Evolutionary conservation across 2,329 filamentous ascomycete species (phyloP), one percentile per base, ranked within the genome.

Genomic region (Rhynchosporium agropyri): DNA sequence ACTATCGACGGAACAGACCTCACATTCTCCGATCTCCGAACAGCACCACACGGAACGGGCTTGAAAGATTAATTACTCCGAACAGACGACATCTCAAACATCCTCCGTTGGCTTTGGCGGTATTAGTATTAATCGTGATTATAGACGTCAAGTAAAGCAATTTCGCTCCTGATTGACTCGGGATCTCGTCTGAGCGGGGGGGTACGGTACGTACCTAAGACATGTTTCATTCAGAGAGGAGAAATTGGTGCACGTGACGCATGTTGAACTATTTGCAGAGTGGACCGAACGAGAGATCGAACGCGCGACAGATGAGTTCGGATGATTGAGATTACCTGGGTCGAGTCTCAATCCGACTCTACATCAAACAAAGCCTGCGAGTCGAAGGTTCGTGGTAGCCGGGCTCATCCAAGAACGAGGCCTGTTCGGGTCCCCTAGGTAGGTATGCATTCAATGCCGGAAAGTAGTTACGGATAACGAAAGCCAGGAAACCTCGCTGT

Each of bases 301-400:
- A 12, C 40, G 7, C 4, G 4, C 12, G 8, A 43, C 4, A 4
- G 43, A 46, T 42, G 43, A 7, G 4, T n/a, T n/a, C 43, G 43
- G 43, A 46, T 28, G 15, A 20, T 26, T 6, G 13, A 26, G 3
- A 9, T 1, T 26, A 26, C 43, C n/a, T 43, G 9, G 10, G 9
- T 46, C 2, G 43, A 20, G 26, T 28, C 43, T 28, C 4, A 20
- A 8, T 45, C 42, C 8, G 3, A n/a, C 15, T 45, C 10, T 45
- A n/a, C 6, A n/a, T 46, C 43, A 46, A n/a, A 46, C 10, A 46
- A 46, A 46, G n/a, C n/a, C 28, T 46, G n/a, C 43, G 43, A 46
- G 43, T 13, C 4, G 40, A 36, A 10, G 33, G 5, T 36, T 36
- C 5, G 33, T 6, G 5, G 5, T 5, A 6, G 5, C 33, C 5